A percentile compares a stretch with the other conserved stretches of the same genome.
phyloP scores from a whole-genome alignment of 2,329 filamentous ascomycete genomes.

The Sphaerulina vaccinii region DNA sequence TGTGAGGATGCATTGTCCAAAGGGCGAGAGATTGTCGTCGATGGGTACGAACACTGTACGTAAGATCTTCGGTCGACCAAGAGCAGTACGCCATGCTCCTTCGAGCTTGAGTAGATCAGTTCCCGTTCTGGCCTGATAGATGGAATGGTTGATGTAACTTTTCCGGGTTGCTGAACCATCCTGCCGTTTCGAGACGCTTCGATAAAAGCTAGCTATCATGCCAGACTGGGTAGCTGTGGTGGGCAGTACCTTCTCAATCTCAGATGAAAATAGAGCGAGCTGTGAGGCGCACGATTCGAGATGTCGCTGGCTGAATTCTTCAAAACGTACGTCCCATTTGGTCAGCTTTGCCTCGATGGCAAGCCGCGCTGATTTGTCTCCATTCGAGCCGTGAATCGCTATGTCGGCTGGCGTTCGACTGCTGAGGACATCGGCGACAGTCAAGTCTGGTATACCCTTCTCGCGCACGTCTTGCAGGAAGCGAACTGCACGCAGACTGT shows the following conservation, averaged over 20 bases:
- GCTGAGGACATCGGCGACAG: slow-evolving; percentile 7
- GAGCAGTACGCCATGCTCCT: slow-evolving; percentile 2
- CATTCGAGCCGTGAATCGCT: slow-evolving; percentile 2
- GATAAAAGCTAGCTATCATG: slow-evolving; percentile 72
- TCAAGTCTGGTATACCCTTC: slow-evolving; percentile 8
- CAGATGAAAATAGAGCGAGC: not conserved
- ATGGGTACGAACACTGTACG: slow-evolving; percentile 12
- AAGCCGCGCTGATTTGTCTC: not conserved
- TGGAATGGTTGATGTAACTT: slow-evolving; percentile 47
- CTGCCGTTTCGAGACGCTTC: slow-evolving; percentile 54
- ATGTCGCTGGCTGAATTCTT: slow-evolving; percentile 10
- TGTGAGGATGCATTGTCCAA: slow-evolving; percentile 14
- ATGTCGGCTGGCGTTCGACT: slow-evolving; percentile 10
- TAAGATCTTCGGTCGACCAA: slow-evolving; percentile 4
- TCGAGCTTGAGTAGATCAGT: not conserved
- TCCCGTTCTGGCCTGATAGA: slow-evolving; percentile 53
- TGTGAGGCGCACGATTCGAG: not conserved
- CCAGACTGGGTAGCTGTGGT: slow-evolving; percentile 73
- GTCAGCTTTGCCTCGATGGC: not conserved
- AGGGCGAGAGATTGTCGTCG: slow-evolving; percentile 18
- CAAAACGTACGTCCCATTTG: slow-evolving; percentile 3
- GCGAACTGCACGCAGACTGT: slow-evolving; percentile 16
- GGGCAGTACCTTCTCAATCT: slow-evolving; percentile 46
- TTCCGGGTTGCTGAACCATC: slow-evolving; percentile 39
- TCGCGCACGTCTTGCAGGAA: slow-evolving; percentile 13